These are phyloP conservation scores for Aphanomyces stellatus DNA, from an alignment of 352 stramenopile species.

Conservation along the genomic window DNA sequence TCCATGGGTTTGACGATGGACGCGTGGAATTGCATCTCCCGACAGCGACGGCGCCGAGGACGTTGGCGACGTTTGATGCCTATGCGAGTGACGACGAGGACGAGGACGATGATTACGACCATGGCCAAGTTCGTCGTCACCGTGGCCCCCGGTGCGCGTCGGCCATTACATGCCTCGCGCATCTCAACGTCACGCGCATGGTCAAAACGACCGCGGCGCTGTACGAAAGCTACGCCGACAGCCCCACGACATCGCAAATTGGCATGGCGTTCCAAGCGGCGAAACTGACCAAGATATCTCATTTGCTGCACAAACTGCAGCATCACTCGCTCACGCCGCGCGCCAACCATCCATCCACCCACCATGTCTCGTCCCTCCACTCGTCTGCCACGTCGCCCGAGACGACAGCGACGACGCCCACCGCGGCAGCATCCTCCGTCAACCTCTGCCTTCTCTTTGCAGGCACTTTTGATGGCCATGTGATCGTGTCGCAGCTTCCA, in stretches of 20 bases:
- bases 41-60: not conserved
- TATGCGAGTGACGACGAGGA: too few relatives aligned
- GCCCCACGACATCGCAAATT: not conserved
- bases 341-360: not conserved
- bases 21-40: not conserved
- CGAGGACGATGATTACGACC: too few relatives aligned
- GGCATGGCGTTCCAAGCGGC: not conserved
- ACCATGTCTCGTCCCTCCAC: not conserved
- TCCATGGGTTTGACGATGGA: constrained; percentile 12
- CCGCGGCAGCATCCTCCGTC: too few relatives aligned
- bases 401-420: not conserved
- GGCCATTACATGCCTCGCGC: constrained; percentile 1
- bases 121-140: too few relatives aligned
- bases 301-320: constrained; percentile 15
- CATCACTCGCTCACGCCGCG: constrained; percentile 7
- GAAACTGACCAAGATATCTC: constrained; percentile 14
- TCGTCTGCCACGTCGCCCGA: not conserved
- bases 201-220: not conserved
- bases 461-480: not conserved
- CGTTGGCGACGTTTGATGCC: too few relatives aligned
- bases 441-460: constrained; percentile 6
- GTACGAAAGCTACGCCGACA: constrained; percentile 20
- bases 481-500: constrained; percentile 1
- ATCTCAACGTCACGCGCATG: not conserved
- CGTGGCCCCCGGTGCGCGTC: too few relatives aligned